Evolutionary conservation across 306 rosid species (phyloP).

Genomic region (Quercus berberidifolia): DNA sequence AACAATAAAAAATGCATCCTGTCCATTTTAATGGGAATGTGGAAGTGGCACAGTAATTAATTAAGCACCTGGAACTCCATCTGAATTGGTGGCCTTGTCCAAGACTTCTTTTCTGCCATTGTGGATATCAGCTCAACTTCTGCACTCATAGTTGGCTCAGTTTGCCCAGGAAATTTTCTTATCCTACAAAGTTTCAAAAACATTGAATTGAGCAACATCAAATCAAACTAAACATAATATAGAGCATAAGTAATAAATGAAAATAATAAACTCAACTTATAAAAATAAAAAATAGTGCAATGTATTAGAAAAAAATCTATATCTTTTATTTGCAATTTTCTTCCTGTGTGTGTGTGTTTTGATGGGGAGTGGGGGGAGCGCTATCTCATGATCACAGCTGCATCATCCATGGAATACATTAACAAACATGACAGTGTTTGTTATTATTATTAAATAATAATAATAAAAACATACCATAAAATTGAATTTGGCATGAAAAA

Average conservation of each 20-base stretch:
- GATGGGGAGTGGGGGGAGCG: not conserved
- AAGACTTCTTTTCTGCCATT: constrained; percentile 85
- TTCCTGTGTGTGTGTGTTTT: not conserved
- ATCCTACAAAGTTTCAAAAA: constrained; percentile 39
- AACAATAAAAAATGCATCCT: not conserved
- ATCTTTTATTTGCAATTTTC: not conserved
- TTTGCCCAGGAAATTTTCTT: constrained; percentile 93
- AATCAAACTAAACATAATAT: not conserved
- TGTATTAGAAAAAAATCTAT: not conserved
- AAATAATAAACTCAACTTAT: not conserved
- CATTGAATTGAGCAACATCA: constrained; percentile 1
- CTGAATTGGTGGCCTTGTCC: constrained; percentile 98
- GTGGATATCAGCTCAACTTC: constrained; percentile 98
- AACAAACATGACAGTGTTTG: not conserved
- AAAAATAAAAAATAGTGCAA: not conserved
- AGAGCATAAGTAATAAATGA: not conserved
- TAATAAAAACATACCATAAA: no score
- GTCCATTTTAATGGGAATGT: constrained; percentile 2
- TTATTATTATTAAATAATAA: no score
- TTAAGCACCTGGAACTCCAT: constrained; percentile 94
- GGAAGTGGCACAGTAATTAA: not conserved
- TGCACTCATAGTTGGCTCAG: constrained; percentile 97
- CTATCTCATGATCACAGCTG: not conserved
- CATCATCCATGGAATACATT: not conserved
- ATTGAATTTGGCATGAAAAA: no score